A percentile compares a stretch with the other conserved stretches of the same genome.
These are phyloP conservation scores for Talaromyces atroroseus DNA, from an alignment of 2,329 filamentous ascomycete genomes.

Conservation along the genomic window DNA sequence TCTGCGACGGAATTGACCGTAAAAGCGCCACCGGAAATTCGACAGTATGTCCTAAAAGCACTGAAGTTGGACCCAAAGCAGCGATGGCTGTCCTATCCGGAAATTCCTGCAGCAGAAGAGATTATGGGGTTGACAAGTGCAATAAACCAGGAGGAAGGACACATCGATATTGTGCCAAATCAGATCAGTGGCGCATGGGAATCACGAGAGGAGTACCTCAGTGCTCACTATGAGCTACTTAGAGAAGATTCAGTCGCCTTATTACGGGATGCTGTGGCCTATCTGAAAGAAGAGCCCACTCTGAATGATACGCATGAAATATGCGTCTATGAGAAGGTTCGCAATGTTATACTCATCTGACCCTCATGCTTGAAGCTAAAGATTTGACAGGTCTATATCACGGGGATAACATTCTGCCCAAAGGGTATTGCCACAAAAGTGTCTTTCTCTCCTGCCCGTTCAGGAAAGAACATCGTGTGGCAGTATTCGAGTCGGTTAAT, in stretches of 20 bases:
- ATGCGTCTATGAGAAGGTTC: conserved; percentile 65
- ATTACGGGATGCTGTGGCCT: conserved; percentile 60
- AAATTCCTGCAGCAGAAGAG: conserved; percentile 37
- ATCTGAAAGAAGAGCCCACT: conserved; percentile 48
- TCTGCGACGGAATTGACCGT: not conserved
- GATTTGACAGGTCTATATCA: conserved; percentile 57
- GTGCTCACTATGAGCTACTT: conserved; percentile 67
- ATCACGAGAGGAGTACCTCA: conserved; percentile 61
- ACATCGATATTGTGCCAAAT: conserved; percentile 47
- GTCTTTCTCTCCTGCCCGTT: conserved; percentile 63
- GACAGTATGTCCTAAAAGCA: conserved; percentile 23
- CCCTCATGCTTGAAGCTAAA: not conserved
- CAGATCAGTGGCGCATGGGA: conserved; percentile 52
- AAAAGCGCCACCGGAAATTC: conserved; percentile 26
- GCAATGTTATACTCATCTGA: not conserved
- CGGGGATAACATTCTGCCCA: conserved; percentile 58
- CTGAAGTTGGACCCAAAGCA: conserved; percentile 13
- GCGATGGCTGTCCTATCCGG: conserved; percentile 33
- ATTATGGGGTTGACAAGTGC: conserved; percentile 25
- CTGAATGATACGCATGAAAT: conserved; percentile 55
- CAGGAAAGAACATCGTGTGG: conserved; percentile 65
- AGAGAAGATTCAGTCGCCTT: conserved; percentile 68
- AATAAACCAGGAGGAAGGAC: conserved; percentile 18
- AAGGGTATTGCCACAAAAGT: conserved; percentile 62
- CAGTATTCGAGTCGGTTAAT: conserved; percentile 55